Percentiles rank a stretch among this genome's conserved stretches.
These are phyloP conservation scores for Lyophyllum semitale DNA, from an alignment of 768 basidiomycete genomes.

Conservation along the genomic window DNA sequence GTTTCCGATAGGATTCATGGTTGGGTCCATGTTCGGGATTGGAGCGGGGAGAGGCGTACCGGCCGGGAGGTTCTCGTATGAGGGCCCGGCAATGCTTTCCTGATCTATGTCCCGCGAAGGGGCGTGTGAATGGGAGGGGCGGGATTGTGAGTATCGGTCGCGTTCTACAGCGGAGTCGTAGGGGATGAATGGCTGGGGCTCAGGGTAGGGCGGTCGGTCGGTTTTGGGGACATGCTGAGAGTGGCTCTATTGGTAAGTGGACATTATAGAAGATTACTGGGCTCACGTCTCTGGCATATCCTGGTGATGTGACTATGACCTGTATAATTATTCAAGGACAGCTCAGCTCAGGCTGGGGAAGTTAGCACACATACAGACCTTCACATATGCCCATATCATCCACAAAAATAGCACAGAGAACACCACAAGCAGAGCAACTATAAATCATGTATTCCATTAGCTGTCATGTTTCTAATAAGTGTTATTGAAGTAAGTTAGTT, in stretches of 20 bases:
- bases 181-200: constrained; percentile 6
- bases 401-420: constrained; percentile 68
- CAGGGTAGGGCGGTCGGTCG: constrained; percentile 27
- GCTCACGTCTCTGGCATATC: constrained; percentile 66
- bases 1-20: not conserved
- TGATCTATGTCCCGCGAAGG: constrained; percentile 15
- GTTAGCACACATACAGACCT: constrained; percentile 44
- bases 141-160: not conserved
- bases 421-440: constrained; percentile 68
- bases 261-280: not conserved
- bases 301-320: constrained; percentile 70
- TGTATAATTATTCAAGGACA: constrained; percentile 26
- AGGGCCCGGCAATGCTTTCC: constrained; percentile 41
- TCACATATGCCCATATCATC: constrained; percentile 78
- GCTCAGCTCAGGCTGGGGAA: not conserved
- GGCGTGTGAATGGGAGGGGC: constrained; percentile 1
- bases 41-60: not conserved
- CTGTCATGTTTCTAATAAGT: not conserved
- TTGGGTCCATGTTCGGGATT: not conserved
- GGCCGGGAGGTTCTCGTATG: constrained; percentile 40
- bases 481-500: not conserved
- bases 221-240: constrained; percentile 27
- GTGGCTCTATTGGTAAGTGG: not conserved
- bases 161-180: constrained; percentile 8
- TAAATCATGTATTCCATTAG: constrained; percentile 9